Evolutionary conservation across 1,284 basidiomycete genomes (phyloP).

Genomic region (Boletellus sp.): DNA sequence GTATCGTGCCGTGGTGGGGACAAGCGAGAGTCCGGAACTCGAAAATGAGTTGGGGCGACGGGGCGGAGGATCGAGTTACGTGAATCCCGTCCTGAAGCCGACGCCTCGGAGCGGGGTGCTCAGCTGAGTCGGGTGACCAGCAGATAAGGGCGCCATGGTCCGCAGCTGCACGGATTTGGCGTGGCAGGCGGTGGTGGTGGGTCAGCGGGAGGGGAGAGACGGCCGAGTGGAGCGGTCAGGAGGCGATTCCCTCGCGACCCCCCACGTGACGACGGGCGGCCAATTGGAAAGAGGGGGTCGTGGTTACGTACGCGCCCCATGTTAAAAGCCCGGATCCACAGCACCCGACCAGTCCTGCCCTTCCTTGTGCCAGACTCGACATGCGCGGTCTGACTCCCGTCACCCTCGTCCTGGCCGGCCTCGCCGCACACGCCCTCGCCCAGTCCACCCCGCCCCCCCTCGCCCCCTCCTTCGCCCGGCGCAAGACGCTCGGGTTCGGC

Average conservation of each 20-base stretch:
- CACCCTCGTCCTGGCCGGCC: constrained; percentile 36
- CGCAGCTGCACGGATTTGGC: too few relatives aligned
- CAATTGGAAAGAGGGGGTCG: constrained; percentile 15
- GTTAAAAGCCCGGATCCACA: constrained; percentile 12
- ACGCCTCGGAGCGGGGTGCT: too few relatives aligned
- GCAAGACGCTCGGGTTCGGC: constrained; percentile 77
- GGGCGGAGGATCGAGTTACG: too few relatives aligned
- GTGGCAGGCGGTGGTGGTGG: too few relatives aligned
- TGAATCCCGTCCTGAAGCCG: too few relatives aligned
- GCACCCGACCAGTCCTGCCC: not conserved
- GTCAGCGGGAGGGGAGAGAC: too few relatives aligned
- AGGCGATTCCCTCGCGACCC: constrained; percentile 11
- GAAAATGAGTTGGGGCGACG: too few relatives aligned
- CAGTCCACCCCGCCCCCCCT: constrained; percentile 20
- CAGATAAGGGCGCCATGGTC: too few relatives aligned
- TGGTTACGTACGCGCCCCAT: constrained; percentile 16
- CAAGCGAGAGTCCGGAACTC: too few relatives aligned
- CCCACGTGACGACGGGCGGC: constrained; percentile 18
- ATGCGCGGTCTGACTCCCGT: constrained; percentile 36
- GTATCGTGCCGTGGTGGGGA: too few relatives aligned
- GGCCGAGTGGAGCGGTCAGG: not conserved
- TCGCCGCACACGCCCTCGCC: constrained; percentile 32
- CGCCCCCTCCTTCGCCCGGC: constrained; percentile 1
- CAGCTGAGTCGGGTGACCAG: too few relatives aligned
- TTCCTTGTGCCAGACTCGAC: not conserved